phyloP scores from a whole-genome alignment of 768 basidiomycete genomes.

The Russula dissimulans region DNA sequence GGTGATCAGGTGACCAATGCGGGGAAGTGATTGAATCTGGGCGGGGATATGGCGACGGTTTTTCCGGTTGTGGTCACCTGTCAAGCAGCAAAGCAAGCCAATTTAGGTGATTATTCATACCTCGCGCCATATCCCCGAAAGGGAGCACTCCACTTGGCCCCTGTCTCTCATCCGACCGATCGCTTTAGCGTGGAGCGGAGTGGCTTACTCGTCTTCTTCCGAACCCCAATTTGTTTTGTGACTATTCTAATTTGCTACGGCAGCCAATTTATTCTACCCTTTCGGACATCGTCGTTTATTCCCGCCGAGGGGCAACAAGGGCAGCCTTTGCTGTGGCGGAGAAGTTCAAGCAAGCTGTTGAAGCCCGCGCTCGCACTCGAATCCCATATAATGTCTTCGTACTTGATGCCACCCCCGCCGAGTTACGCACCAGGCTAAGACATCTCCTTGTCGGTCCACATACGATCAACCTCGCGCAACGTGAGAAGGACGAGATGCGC shows the following conservation, averaged over 20 bases:
- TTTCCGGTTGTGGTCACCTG: background rate
- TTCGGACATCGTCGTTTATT: slow-evolving; percentile 87
- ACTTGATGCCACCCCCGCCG: slow-evolving; percentile 46
- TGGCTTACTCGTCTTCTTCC: background rate
- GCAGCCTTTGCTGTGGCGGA: slow-evolving; percentile 53
- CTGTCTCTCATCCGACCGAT: slow-evolving; percentile 8
- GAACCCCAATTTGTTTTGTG: slow-evolving; percentile 26
- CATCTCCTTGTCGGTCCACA: slow-evolving; percentile 47
- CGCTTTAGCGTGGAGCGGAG: slow-evolving; percentile 9
- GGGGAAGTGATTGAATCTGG: background rate
- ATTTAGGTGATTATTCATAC: background rate
- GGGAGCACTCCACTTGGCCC: slow-evolving; percentile 4
- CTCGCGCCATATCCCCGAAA: background rate
- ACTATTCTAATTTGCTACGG: slow-evolving; percentile 16
- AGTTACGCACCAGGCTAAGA: slow-evolving; percentile 36
- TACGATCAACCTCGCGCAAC: slow-evolving; percentile 71
- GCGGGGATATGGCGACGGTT: background rate
- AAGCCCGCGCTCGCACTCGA: slow-evolving; percentile 31
- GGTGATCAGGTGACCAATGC: slow-evolving; percentile 6
- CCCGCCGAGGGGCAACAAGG: slow-evolving; percentile 51
- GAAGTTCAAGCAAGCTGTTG: slow-evolving; percentile 55
- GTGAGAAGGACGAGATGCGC: slow-evolving; percentile 86
- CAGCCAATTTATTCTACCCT: slow-evolving; percentile 80
- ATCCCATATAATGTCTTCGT: slow-evolving; percentile 69
- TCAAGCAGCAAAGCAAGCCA: background rate